Evolutionary conservation across 176 grass and related monocot genomes (phyloP).

Genomic region (Oryza meyeriana): DNA sequence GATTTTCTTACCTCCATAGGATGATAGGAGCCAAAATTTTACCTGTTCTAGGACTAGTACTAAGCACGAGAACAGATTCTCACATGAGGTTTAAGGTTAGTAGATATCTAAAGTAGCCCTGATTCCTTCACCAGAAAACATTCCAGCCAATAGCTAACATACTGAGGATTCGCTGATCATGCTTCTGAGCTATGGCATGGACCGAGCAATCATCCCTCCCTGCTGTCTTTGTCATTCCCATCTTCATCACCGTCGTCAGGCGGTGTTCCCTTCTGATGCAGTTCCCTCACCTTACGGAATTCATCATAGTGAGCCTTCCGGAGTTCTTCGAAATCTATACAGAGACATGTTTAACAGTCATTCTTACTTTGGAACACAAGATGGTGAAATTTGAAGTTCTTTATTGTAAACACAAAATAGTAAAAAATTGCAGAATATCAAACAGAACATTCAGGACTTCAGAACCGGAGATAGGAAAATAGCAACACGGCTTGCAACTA

Average conservation of each 20-base stretch:
- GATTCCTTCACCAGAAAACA: not conserved
- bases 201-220: not conserved
- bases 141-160: not conserved
- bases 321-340: constrained; percentile 66
- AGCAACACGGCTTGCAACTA: not conserved
- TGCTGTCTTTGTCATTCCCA: not conserved
- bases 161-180: not conserved
- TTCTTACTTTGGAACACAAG: not conserved
- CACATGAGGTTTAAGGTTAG: not conserved
- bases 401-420: not conserved
- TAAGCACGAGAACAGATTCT: not conserved
- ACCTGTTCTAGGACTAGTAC: not conserved
- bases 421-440: not conserved
- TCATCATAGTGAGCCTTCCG: constrained; percentile 78
- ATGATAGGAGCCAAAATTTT: not conserved
- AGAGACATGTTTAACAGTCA: constrained; percentile 22
- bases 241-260: constrained; percentile 44
- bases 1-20: not conserved
- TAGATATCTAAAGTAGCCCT: not conserved
- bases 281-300: constrained; percentile 73
- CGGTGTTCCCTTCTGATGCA: constrained; percentile 47
- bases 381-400: too few species aligned
- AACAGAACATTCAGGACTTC: not conserved
- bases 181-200: not conserved
- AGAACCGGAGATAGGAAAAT: not conserved